Evolutionary conservation across 495 filamentous ascomycete species (phyloP), one percentile per base, ranked within the genome.

Genomic region (Gamarada debralockiae): DNA sequence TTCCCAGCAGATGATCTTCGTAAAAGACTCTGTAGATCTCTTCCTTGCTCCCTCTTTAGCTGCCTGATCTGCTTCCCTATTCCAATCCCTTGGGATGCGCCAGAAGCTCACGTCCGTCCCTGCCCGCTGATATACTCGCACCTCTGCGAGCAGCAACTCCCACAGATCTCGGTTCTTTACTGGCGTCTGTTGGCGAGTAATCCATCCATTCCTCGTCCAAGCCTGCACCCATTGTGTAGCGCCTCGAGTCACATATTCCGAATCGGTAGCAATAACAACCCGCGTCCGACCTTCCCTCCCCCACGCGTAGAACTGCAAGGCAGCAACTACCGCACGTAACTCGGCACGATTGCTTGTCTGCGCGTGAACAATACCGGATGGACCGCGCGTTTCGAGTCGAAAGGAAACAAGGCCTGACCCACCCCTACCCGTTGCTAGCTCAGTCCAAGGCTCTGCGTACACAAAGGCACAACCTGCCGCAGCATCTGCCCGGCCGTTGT

Each of bases 241-340:
- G 3, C 72, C 69, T 22, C 65, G 53, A 5, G 67, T 64, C 0
- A 73, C 61, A 49, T 78, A 77, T 22, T 67, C 65, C 2, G 71
- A 78, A 53, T 78, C 70, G 1, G 73, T 72, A 15, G 72, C 76
- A 33, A 80, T 65, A 8, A 74, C 65, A 0, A 79, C 27, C 0
- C 59, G 68, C 13, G 44, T 55, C 55, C 67, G 69, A 1, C 69
- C 67, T 55, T 75, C 74, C 8, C 51, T 55, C 24, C 33, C 24
- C 72, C 71, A 75, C 52, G 47, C 1, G 38, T 64, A 59, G 36
- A 66, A 58, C 20, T 67, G 52, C 34, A 68, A 46, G 21, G 70
- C 72, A 24, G 60, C 71, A 43, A 74, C 61, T 17, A 69, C 68
- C 4, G 70, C 70, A 2, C 72, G 72, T 4, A 74, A 62, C 50